Evolutionary conservation across 495 filamentous ascomycete species (phyloP).

Genomic region (Patellaria atrata): DNA sequence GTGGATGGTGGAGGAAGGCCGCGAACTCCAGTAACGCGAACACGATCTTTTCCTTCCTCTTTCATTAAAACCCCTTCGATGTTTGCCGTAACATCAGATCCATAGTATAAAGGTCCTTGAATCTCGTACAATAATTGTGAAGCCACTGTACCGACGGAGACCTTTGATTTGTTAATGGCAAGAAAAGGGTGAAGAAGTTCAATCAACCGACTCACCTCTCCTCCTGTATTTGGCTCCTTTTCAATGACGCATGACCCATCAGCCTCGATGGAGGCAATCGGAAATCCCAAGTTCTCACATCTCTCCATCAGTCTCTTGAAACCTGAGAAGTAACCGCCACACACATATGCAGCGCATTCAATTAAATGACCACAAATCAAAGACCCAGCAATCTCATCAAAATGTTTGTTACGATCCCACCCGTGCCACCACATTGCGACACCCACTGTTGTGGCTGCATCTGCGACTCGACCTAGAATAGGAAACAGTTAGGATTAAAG

Average conservation of each 20-base stretch:
- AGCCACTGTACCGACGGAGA: slow-evolving; percentile 38
- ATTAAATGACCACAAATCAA: slow-evolving; percentile 46
- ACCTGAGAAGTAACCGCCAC: slow-evolving; percentile 43
- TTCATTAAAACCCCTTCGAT: slow-evolving; percentile 34
- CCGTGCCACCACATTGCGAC: slow-evolving; percentile 37
- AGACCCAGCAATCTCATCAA: slow-evolving; percentile 37
- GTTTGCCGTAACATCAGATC: slow-evolving; percentile 42
- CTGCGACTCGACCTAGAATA: slow-evolving; percentile 43
- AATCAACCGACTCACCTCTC: slow-evolving; percentile 13
- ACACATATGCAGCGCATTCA: slow-evolving; percentile 39
- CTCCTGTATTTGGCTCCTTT: slow-evolving; percentile 23
- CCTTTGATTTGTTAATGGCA: no score
- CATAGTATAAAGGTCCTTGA: slow-evolving; percentile 42
- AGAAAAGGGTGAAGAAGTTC: no score
- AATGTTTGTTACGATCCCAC: slow-evolving; percentile 30
- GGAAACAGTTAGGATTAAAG: no score
- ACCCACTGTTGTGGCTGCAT: slow-evolving; percentile 32
- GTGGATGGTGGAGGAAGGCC: slow-evolving; percentile 38
- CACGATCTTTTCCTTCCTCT: slow-evolving; percentile 20
- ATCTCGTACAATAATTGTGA: slow-evolving; percentile 46
- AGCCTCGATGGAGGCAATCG: slow-evolving; percentile 41
- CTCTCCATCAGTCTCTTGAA: slow-evolving; percentile 34
- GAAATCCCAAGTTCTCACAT: slow-evolving; percentile 39
- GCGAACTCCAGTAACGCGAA: slow-evolving; percentile 31
- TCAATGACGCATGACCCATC: slow-evolving; percentile 33